phyloP scores from a whole-genome alignment of 768 basidiomycete species.

The Leccinum variicolor region DNA sequence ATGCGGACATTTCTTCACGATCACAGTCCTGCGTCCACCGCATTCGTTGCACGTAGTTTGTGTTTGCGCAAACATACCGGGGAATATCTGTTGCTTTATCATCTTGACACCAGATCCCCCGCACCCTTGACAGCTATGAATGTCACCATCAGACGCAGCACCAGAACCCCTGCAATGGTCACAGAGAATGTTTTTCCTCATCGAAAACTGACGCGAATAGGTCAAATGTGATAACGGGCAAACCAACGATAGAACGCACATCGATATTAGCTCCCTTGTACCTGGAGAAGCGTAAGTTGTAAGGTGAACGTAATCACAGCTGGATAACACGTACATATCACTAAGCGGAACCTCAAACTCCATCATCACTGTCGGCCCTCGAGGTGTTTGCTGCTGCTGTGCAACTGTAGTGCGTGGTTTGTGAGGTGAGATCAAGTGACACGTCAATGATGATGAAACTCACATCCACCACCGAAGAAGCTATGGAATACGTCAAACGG shows the following conservation, averaged over 20 bases:
- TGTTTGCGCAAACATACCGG: slow-evolving; percentile 91
- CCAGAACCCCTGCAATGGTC: slow-evolving; percentile 97
- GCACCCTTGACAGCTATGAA: slow-evolving; percentile 84
- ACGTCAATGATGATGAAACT: slow-evolving; percentile 27
- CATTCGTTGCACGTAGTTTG: slow-evolving; percentile 84
- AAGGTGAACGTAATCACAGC: not conserved
- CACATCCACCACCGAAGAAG: slow-evolving; percentile 86
- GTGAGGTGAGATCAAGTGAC: slow-evolving; percentile 1
- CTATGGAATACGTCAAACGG: slow-evolving; percentile 93
- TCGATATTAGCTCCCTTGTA: slow-evolving; percentile 88
- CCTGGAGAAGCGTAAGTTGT: slow-evolving; percentile 34
- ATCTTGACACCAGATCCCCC: slow-evolving; percentile 83
- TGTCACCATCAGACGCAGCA: slow-evolving; percentile 84
- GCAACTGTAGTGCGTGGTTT: slow-evolving; percentile 12
- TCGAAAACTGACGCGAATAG: slow-evolving; percentile 66
- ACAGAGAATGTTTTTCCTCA: slow-evolving; percentile 89
- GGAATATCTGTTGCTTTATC: slow-evolving; percentile 89
- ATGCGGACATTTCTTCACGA: slow-evolving; percentile 75
- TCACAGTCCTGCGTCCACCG: slow-evolving; percentile 75
- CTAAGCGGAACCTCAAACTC: slow-evolving; percentile 84
- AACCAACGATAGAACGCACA: slow-evolving; percentile 36
- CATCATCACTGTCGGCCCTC: slow-evolving; percentile 70
- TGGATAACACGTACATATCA: slow-evolving; percentile 60
- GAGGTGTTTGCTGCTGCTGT: slow-evolving; percentile 58
- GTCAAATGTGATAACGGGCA: not conserved